Conservation (phyloP, 208 protist species). For the Leishmania amazonensis region DNA sequence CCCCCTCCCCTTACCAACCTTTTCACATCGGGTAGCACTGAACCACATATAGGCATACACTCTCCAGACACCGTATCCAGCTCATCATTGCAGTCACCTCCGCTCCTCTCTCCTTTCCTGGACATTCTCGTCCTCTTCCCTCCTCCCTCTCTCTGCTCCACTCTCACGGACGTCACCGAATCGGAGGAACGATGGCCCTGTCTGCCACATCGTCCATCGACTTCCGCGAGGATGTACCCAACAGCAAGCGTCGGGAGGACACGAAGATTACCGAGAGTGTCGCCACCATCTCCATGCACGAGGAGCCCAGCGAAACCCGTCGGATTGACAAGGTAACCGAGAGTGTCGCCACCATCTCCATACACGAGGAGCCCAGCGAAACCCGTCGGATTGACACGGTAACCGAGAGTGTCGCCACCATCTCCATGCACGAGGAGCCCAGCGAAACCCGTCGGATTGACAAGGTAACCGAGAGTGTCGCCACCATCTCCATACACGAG, state of each 20-base stretch:
- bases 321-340: too few relatives aligned
- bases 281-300: constrained; percentile 12
- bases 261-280: neutral
- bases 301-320: neutral
- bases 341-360: too few relatives aligned
- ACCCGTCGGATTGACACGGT: too few relatives aligned
- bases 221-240: constrained; percentile 18
- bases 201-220: constrained; percentile 23
- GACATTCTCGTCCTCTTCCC: neutral
- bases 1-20: neutral
- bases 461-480: too few relatives aligned
- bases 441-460: too few relatives aligned
- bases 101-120: neutral
- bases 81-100: neutral
- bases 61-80: neutral
- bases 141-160: neutral
- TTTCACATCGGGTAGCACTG: neutral
- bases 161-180: neutral
- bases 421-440: too few relatives aligned
- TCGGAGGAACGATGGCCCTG: constrained; percentile 11
- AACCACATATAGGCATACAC: neutral
- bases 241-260: neutral
- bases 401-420: too few relatives aligned
- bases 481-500: too few relatives aligned
- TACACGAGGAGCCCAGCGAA: neutral